Percentiles rank a stretch among this genome's conserved stretches.
Evolutionary conservation across 495 filamentous ascomycete species (phyloP).

Genomic region (Penicillium silybi): DNA sequence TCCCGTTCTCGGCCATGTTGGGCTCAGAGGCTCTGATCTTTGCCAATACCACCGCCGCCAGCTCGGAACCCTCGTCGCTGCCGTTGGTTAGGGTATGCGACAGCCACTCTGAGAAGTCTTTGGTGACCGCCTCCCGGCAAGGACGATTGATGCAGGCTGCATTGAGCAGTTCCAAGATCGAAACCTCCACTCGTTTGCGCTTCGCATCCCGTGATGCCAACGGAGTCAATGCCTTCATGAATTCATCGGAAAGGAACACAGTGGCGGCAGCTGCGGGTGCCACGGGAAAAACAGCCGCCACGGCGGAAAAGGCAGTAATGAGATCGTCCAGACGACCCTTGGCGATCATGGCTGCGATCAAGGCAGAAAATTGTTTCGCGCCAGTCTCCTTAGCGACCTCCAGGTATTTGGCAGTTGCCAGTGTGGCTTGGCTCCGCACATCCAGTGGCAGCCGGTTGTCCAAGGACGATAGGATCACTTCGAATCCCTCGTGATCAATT

Average conservation of each 20-base stretch:
- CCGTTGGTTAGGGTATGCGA: constrained; percentile 69
- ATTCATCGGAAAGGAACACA: constrained; percentile 82
- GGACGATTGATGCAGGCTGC: constrained; percentile 78
- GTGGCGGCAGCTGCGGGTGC: constrained; percentile 62
- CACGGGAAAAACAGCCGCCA: constrained; percentile 81
- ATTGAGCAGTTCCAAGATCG: constrained; percentile 81
- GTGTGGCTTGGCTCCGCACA: constrained; percentile 67
- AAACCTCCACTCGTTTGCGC: constrained; percentile 72
- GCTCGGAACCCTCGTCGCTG: constrained; percentile 56
- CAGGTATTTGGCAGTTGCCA: constrained; percentile 76
- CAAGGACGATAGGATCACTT: constrained; percentile 71
- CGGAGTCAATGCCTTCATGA: constrained; percentile 64
- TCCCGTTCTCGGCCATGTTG: constrained; percentile 36
- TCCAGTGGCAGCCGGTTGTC: constrained; percentile 68
- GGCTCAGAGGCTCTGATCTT: constrained; percentile 59
- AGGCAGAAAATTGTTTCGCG: constrained; percentile 57
- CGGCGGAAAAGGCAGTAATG: constrained; percentile 81
- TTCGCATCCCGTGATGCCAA: constrained; percentile 70
- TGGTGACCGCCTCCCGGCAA: constrained; percentile 75
- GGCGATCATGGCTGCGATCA: constrained; percentile 55
- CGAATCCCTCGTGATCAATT: constrained; percentile 73
- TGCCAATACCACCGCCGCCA: constrained; percentile 83
- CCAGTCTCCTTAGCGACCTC: constrained; percentile 68
- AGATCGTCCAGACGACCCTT: constrained; percentile 55
- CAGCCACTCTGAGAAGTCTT: constrained; percentile 78